Percentiles rank a stretch among this genome's conserved stretches.
Evolutionary conservation across 306 rosid species (phyloP).

Genomic region (Vachellia pachyceras): DNA sequence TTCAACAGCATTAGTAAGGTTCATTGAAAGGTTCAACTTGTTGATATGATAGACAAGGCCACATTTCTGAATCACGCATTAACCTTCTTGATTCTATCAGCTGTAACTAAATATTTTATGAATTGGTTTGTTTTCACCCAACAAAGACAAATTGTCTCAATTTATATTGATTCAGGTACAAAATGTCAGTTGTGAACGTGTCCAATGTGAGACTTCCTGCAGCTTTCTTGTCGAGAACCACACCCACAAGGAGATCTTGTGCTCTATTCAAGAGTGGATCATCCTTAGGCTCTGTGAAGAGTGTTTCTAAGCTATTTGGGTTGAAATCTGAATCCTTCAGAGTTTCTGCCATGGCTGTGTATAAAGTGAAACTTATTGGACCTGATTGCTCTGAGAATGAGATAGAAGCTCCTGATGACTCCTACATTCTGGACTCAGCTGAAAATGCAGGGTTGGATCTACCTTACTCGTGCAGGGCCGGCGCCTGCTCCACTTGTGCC

Average conservation of each 20-base stretch:
- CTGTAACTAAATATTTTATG: neutral
- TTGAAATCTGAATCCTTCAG: constrained; percentile 57
- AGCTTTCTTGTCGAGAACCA: constrained; percentile 39
- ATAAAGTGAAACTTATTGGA: constrained; percentile 71
- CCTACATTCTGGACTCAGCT: constrained; percentile 73
- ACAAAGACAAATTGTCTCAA: neutral
- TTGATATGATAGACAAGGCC: neutral
- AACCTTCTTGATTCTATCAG: neutral
- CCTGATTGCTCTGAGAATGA: constrained; percentile 62
- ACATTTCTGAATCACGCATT: neutral
- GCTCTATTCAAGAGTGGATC: constrained; percentile 44
- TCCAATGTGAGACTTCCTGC: constrained; percentile 46
- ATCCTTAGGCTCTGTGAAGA: constrained; percentile 49
- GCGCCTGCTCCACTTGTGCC: constrained; percentile 85
- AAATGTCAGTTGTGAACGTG: constrained; percentile 47
- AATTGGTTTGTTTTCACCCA: constrained; percentile 26
- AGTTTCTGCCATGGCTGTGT: constrained; percentile 59
- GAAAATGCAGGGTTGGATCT: constrained; percentile 77
- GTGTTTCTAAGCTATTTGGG: constrained; percentile 55
- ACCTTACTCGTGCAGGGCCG: constrained; percentile 83
- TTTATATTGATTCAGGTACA: constrained; percentile 36
- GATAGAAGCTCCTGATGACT: constrained; percentile 72
- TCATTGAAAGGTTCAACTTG: neutral
- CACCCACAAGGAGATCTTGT: constrained; percentile 36
- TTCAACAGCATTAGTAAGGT: neutral